phyloP scores from a whole-genome alignment of 2,329 filamentous ascomycete genomes.

The Colletotrichum abscissum region DNA sequence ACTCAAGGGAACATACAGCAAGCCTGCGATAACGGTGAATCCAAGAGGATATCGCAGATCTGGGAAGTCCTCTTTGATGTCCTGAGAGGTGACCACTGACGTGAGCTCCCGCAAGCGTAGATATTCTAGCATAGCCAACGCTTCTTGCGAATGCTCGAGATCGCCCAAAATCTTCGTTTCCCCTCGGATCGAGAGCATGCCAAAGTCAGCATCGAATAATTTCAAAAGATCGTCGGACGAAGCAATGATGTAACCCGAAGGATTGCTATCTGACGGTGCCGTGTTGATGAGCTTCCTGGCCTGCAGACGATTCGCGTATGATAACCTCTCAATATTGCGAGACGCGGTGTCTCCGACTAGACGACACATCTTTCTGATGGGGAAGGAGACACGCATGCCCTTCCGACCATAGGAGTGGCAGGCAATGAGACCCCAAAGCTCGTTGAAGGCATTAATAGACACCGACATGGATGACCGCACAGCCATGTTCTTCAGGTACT shows the following conservation, averaged over 20 bases:
- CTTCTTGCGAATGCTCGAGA: slow-evolving; percentile 82
- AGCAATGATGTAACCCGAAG: slow-evolving; percentile 89
- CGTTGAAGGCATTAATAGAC: slow-evolving; percentile 86
- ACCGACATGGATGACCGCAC: slow-evolving; percentile 96
- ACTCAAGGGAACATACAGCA: slow-evolving; percentile 85
- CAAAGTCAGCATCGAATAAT: slow-evolving; percentile 89
- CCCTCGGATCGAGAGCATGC: slow-evolving; percentile 84
- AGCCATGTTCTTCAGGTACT: slow-evolving; percentile 89
- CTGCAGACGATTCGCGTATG: slow-evolving; percentile 85
- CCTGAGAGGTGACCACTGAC: slow-evolving; percentile 81
- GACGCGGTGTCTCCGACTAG: slow-evolving; percentile 88
- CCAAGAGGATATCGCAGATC: slow-evolving; percentile 84
- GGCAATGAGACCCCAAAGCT: slow-evolving; percentile 89
- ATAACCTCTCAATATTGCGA: slow-evolving; percentile 87
- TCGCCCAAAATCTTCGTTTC: slow-evolving; percentile 88
- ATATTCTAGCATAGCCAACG: slow-evolving; percentile 86
- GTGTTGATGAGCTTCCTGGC: slow-evolving; percentile 91
- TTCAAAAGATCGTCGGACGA: slow-evolving; percentile 87
- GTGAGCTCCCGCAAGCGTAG: slow-evolving; percentile 79
- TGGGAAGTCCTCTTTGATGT: slow-evolving; percentile 81
- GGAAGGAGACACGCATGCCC: slow-evolving; percentile 92
- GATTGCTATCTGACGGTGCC: slow-evolving; percentile 81
- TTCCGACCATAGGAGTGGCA: slow-evolving; percentile 83
- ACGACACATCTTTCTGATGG: slow-evolving; percentile 91
- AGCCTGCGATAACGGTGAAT: slow-evolving; percentile 80